A percentile compares a stretch with the other conserved stretches of the same genome.
Evolutionary conservation across 202 grass and related monocot species (phyloP).

Genomic region (Carex arenaria): DNA sequence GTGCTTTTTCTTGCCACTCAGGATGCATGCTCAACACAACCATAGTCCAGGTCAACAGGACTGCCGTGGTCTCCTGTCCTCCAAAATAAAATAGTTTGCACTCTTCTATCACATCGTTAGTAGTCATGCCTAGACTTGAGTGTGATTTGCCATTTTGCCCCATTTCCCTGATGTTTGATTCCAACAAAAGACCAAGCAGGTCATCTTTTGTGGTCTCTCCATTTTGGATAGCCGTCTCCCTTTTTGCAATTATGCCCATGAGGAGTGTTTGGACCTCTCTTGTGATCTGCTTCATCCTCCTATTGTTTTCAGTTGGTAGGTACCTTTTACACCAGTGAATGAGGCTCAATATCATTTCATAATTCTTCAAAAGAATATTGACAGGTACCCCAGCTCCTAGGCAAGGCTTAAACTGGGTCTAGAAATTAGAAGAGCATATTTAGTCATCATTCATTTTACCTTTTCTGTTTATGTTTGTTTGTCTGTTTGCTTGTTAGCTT

Average conservation of each 20-base stretch:
- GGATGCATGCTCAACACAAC: constrained; percentile 61
- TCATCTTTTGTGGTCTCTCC: constrained; percentile 34
- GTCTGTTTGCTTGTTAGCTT: too few relatives aligned
- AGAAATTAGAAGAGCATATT: too few relatives aligned
- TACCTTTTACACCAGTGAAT: constrained; percentile 27
- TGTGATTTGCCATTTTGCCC: constrained; percentile 2
- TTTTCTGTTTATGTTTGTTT: too few relatives aligned
- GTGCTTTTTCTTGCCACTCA: constrained; percentile 61
- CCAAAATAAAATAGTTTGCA: constrained; percentile 86
- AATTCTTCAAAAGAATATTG: too few relatives aligned
- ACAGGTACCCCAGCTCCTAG: too few relatives aligned
- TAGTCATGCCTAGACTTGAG: constrained; percentile 20
- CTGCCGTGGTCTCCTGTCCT: constrained; percentile 65
- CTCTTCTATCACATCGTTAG: constrained; percentile 66
- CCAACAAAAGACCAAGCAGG: constrained; percentile 52
- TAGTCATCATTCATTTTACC: too few relatives aligned
- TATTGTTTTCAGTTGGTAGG: constrained; percentile 53
- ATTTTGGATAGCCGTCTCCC: constrained; percentile 21
- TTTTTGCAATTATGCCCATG: constrained; percentile 51
- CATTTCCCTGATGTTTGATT: constrained; percentile 30
- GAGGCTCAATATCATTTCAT: not conserved
- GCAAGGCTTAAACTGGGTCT: too few relatives aligned
- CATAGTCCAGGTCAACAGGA: constrained; percentile 60
- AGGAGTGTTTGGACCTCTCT: constrained; percentile 26
- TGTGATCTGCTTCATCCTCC: constrained; percentile 27